A percentile compares a stretch with the other conserved stretches of the same genome.
phyloP scores from a whole-genome alignment of 2,329 filamentous ascomycete genomes.

The Fusarium napiforme region DNA sequence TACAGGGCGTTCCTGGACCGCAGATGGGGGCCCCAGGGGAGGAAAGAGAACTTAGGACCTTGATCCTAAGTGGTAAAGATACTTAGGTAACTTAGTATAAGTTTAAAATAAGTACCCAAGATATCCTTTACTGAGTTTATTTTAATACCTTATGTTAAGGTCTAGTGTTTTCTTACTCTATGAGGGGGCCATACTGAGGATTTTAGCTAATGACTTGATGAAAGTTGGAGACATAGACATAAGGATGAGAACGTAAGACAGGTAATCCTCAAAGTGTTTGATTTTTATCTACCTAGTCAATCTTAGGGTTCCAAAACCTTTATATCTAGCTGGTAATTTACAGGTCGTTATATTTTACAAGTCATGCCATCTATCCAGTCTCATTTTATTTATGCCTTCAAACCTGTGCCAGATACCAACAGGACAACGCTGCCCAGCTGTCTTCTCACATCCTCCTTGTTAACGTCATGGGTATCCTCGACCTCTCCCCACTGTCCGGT shows the following conservation, averaged over 20 bases:
- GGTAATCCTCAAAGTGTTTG: too few relatives aligned
- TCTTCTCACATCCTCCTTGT: slow-evolving; percentile 86
- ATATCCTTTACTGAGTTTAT: too few relatives aligned
- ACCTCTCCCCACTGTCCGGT: slow-evolving; percentile 94
- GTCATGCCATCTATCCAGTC: neutral
- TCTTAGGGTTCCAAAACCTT: neutral
- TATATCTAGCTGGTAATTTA: slow-evolving; percentile 23
- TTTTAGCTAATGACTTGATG: neutral
- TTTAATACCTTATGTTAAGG: too few relatives aligned
- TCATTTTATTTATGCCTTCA: neutral
- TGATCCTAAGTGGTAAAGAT: too few relatives aligned
- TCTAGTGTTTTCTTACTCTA: too few relatives aligned
- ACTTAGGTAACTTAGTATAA: too few relatives aligned
- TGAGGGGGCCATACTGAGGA: too few relatives aligned
- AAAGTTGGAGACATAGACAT: neutral
- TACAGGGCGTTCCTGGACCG: accelerated
- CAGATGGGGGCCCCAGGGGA: too few relatives aligned
- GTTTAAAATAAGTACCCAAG: too few relatives aligned
- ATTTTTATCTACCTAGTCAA: neutral
- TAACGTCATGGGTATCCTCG: slow-evolving; percentile 97
- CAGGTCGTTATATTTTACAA: slow-evolving; percentile 35
- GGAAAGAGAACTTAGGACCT: too few relatives aligned
- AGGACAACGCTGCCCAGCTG: slow-evolving; percentile 90
- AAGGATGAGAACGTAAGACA: accelerated
- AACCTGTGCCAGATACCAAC: slow-evolving; percentile 73